These are phyloP conservation scores for Megacollybia platyphylla DNA, from an alignment of 1,284 basidiomycete species.

Conservation along the genomic window DNA sequence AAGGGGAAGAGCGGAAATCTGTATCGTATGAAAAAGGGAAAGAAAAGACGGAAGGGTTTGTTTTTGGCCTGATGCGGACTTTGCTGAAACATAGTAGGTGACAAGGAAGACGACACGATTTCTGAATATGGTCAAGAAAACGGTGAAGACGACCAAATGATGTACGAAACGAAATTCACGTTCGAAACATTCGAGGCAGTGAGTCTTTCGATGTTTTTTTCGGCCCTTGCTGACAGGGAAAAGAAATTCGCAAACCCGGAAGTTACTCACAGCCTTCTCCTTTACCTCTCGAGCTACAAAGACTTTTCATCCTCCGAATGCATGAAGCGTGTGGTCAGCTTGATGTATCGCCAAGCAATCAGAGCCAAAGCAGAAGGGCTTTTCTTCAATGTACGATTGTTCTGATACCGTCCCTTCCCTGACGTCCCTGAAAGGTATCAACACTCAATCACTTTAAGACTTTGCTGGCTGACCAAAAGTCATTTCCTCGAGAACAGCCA, in stretches of 20 bases:
- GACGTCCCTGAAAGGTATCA: conserved; percentile 48
- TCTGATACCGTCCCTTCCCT: conserved; percentile 7
- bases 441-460: conserved; percentile 74
- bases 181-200: conserved; percentile 85
- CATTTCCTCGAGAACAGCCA: conserved; percentile 63
- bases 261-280: conserved; percentile 70
- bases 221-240: conserved; percentile 11
- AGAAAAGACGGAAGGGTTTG: conserved; percentile 37
- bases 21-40: conserved; percentile 60
- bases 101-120: conserved; percentile 44
- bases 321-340: conserved; percentile 75
- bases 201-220: conserved; percentile 13
- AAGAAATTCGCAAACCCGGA: conserved; percentile 80
- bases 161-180: conserved; percentile 79
- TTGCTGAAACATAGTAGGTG: conserved; percentile 17
- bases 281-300: conserved; percentile 71
- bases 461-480: conserved; percentile 67
- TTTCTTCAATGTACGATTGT: conserved; percentile 71
- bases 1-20: conserved; percentile 63
- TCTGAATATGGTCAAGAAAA: conserved; percentile 57
- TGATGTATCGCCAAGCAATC: conserved; percentile 84
- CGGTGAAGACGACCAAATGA: conserved; percentile 39
- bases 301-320: conserved; percentile 70
- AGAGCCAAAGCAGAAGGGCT: conserved; percentile 82
- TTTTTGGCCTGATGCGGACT: conserved; percentile 9